Percentiles rank a stretch among this genome's conserved stretches.
These are phyloP conservation scores for Phalaenopsis aphrodite DNA, from an alignment of 106 monocot genomes.

Conservation along the genomic window DNA sequence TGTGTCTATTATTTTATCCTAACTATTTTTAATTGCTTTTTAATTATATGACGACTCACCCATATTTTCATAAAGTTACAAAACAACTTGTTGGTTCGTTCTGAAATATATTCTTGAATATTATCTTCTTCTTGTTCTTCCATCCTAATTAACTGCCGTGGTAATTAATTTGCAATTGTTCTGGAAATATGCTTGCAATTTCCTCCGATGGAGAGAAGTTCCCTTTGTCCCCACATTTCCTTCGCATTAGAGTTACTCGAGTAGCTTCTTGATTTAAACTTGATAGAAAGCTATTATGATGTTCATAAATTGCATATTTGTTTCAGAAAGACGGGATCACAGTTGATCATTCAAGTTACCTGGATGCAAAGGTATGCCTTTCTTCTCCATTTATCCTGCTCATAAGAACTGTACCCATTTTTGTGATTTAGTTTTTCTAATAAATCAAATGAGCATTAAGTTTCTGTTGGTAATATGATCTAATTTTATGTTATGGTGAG, in stretches of 20 bases:
- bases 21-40: background rate
- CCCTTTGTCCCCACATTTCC: background rate
- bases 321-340: conserved; percentile 77
- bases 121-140: background rate
- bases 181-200: background rate
- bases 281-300: background rate
- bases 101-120: background rate
- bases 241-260: background rate
- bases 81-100: too few species aligned
- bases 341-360: conserved; percentile 64
- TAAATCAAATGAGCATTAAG: too few species aligned
- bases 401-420: background rate
- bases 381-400: background rate
- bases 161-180: background rate
- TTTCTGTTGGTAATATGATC: too few species aligned
- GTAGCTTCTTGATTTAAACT: background rate
- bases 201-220: background rate
- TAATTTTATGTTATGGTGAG: background rate
- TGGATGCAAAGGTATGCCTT: conserved; percentile 75
- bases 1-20: background rate
- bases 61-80: background rate
- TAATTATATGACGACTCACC: background rate
- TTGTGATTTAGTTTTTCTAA: too few species aligned
- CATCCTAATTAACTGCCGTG: background rate
- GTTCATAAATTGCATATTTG: background rate